These are phyloP conservation scores for Xylariaceae sp. DNA, from an alignment of 2,329 filamentous ascomycete genomes.

Conservation along the genomic window DNA sequence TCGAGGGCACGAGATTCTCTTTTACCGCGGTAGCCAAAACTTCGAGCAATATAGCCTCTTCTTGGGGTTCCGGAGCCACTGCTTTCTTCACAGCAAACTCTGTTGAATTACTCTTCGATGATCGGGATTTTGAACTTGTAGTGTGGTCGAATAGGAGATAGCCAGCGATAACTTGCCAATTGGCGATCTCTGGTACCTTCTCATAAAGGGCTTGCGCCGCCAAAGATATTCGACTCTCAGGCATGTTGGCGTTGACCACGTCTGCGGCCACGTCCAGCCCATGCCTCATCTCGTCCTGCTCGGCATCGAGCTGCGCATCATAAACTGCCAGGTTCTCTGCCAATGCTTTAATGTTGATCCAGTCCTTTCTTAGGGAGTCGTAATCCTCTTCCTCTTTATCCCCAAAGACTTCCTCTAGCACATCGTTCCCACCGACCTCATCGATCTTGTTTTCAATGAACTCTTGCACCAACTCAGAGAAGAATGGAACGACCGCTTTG, in stretches of 20 bases:
- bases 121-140: slow-evolving; percentile 61
- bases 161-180: slow-evolving; percentile 88
- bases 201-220: slow-evolving; percentile 88
- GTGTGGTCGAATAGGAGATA: slow-evolving; percentile 95
- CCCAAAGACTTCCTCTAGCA: slow-evolving; percentile 75
- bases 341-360: slow-evolving; percentile 91
- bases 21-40: slow-evolving; percentile 85
- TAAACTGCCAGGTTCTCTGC: slow-evolving; percentile 84
- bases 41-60: slow-evolving; percentile 87
- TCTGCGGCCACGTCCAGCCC: slow-evolving; percentile 58
- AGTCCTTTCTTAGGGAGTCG: slow-evolving; percentile 77
- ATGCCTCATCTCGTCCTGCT: slow-evolving; percentile 55
- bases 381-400: slow-evolving; percentile 77
- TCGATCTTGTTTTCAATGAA: slow-evolving; percentile 81
- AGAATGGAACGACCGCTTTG: slow-evolving; percentile 89
- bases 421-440: slow-evolving; percentile 81
- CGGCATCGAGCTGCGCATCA: slow-evolving; percentile 71
- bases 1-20: slow-evolving; percentile 69
- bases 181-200: slow-evolving; percentile 77
- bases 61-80: slow-evolving; percentile 74
- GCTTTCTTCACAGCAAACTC: slow-evolving; percentile 72
- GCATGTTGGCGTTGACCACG: slow-evolving; percentile 66
- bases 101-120: slow-evolving; percentile 61
- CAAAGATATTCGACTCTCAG: slow-evolving; percentile 83
- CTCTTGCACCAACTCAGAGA: slow-evolving; percentile 85